These are phyloP conservation scores for Berkeleyomyces rouxiae DNA, from an alignment of 2,329 filamentous ascomycete species.

Conservation along the genomic window DNA sequence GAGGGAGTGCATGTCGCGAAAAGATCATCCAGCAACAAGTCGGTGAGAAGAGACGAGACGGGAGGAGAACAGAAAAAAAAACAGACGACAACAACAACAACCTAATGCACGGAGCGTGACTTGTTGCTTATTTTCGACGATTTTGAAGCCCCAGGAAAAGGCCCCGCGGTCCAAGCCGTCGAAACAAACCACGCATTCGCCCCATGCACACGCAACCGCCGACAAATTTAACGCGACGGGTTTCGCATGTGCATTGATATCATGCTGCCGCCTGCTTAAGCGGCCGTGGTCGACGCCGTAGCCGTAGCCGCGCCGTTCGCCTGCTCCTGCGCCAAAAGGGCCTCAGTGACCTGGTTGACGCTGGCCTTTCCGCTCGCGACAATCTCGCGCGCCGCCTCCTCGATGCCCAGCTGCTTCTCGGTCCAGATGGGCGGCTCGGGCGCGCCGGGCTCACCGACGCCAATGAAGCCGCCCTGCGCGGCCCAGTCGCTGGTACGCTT, in stretches of 20 bases:
- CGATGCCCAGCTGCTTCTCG: constrained; percentile 67
- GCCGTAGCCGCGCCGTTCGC: not conserved
- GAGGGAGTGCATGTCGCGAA: not conserved
- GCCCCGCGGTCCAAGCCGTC: not conserved
- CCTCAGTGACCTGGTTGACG: constrained; percentile 8
- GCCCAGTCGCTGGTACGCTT: constrained; percentile 92
- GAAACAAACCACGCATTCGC: not conserved
- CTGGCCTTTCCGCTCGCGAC: constrained; percentile 22
- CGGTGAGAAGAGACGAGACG: not conserved
- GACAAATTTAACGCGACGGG: not conserved
- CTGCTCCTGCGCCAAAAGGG: constrained; percentile 8
- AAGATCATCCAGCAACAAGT: not conserved
- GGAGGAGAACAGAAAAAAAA: not conserved
- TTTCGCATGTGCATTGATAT: not conserved
- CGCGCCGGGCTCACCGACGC: constrained; percentile 60
- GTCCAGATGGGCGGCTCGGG: constrained; percentile 71
- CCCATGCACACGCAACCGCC: not conserved
- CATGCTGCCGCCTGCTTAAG: not conserved
- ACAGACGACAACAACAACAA: not conserved
- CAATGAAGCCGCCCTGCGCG: constrained; percentile 79
- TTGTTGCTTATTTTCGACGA: not conserved
- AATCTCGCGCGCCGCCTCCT: constrained; percentile 47
- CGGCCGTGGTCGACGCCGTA: not conserved
- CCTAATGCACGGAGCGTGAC: not conserved
- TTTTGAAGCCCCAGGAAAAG: not conserved